A percentile compares a stretch with the other conserved stretches of the same genome.
phyloP scores from a whole-genome alignment of 495 filamentous ascomycete genomes.

The Clohesyomyces aquaticus region DNA sequence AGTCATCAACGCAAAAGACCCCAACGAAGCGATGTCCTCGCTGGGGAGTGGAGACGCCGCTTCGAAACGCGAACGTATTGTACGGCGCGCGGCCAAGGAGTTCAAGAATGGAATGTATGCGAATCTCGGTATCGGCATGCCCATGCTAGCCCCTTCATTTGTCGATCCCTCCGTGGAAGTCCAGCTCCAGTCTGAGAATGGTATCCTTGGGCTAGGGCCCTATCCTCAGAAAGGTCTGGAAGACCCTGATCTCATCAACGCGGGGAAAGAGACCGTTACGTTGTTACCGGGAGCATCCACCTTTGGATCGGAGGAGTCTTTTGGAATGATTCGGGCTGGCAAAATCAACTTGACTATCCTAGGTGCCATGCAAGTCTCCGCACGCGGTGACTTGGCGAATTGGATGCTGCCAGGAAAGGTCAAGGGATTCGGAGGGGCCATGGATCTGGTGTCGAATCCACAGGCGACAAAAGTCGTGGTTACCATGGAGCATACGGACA shows the following conservation, averaged over 20 bases:
- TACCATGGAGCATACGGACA: slow-evolving; percentile 64
- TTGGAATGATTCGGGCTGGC: slow-evolving; percentile 65
- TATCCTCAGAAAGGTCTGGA: slow-evolving; percentile 60
- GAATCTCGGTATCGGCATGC: slow-evolving; percentile 69
- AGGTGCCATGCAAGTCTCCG: slow-evolving; percentile 63
- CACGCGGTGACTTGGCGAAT: slow-evolving; percentile 62
- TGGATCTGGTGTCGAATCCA: slow-evolving; percentile 65
- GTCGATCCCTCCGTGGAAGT: slow-evolving; percentile 56
- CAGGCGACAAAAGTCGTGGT: slow-evolving; percentile 65
- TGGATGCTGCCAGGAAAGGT: slow-evolving; percentile 69
- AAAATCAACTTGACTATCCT: slow-evolving; percentile 65
- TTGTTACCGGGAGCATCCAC: slow-evolving; percentile 59
- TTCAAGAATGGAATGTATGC: slow-evolving; percentile 67
- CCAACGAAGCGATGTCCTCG: slow-evolving; percentile 36
- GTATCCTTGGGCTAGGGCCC: slow-evolving; percentile 64
- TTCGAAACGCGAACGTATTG: slow-evolving; percentile 59
- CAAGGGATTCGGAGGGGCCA: slow-evolving; percentile 67
- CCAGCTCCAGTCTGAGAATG: slow-evolving; percentile 64
- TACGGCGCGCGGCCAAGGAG: slow-evolving; percentile 63
- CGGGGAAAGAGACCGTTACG: slow-evolving; percentile 65
- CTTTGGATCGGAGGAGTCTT: slow-evolving; percentile 64
- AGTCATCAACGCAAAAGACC: slow-evolving; percentile 53
- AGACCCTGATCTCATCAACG: slow-evolving; percentile 65
- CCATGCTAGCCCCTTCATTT: slow-evolving; percentile 57
- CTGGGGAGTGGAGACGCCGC: slow-evolving; percentile 45